Evolutionary conservation across 192 early-diverging fungal genomes (phyloP), one percentile per base, ranked within the genome.

Genomic region (Rhizoclosmatium sp.): DNA sequence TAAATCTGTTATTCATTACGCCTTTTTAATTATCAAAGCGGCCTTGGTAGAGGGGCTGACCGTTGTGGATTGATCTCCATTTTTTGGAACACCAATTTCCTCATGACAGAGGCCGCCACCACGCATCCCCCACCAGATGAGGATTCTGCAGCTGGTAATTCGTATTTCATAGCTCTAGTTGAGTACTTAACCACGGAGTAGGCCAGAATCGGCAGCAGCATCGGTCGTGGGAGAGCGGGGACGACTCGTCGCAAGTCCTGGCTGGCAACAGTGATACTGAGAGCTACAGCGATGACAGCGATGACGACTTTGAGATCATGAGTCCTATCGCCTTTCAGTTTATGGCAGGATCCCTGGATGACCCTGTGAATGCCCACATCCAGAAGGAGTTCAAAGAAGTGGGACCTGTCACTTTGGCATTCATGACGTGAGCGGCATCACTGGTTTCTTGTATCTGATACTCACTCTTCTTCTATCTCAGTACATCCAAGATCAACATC

Each of bases 241-340:
- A 71, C 47, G 69, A 71, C 39, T 31, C 16, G 12, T 65, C 10
- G 16, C 40, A 64, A 21, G 21, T 42, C 21, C 19, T 69, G 16
- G 21, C 19, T 44, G 40, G 46, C 21, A 19, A 9, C 19, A 14
- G 56, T 47, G n/a, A 19, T 12, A 9, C 14, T 14, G 69, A 71
- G 7, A 39, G 54, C 54, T 4, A n/a, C 21, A 42, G 10, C 45
- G 51, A 56, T n/a, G 45, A 75, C 60, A 23, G 59, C 39, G 16
- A 59, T 51, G 75, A 76, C 4, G 62, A 65, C 21, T 65, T 51
- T 62, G 75, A 76, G 12, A 5, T 76, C 9, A 48, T 76, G 75
- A 76, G 12, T 16, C 75, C 75, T 16, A 16, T 76, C 9, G 75
- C 75, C 16, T 76, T 47, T 59, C 4, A 41, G 16, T 76, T 48